phyloP scores from a whole-genome alignment of 768 basidiomycete species.

The Kwoniella dejecticola region DNA sequence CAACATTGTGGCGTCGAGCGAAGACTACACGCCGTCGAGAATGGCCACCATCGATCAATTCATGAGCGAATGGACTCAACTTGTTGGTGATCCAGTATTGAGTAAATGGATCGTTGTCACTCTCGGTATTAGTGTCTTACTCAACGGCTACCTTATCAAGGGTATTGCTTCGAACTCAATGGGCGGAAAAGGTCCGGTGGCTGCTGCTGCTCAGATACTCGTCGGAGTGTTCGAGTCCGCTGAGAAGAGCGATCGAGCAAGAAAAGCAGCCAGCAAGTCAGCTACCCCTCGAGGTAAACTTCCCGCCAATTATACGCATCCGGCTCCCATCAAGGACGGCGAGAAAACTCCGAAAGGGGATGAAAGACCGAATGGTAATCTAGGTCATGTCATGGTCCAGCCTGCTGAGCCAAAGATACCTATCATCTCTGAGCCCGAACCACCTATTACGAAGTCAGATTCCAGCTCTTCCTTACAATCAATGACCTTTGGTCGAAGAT shows the following conservation, averaged over 20 bases:
- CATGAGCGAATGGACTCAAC: constrained; percentile 83
- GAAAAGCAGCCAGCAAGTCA: constrained; percentile 35
- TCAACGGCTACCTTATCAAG: constrained; percentile 92
- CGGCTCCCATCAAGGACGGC: constrained; percentile 35
- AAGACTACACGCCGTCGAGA: constrained; percentile 35
- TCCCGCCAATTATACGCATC: constrained; percentile 29
- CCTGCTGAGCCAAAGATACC: constrained; percentile 42
- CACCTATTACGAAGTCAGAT: constrained; percentile 12
- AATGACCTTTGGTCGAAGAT: constrained; percentile 56
- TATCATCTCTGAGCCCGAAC: constrained; percentile 27
- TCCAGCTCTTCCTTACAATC: constrained; percentile 22
- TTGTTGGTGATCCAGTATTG: constrained; percentile 91
- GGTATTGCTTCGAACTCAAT: constrained; percentile 58
- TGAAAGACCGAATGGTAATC: constrained; percentile 15
- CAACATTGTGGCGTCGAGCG: constrained; percentile 38
- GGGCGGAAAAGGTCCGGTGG: constrained; percentile 56
- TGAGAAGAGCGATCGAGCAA: constrained; percentile 28
- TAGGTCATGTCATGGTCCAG: constrained; percentile 39
- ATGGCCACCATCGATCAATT: constrained; percentile 73
- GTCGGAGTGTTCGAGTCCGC: constrained; percentile 51
- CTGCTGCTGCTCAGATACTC: constrained; percentile 57
- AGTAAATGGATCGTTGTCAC: constrained; percentile 92
- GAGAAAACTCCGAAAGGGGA: constrained; percentile 48
- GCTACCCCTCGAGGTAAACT: constrained; percentile 24
- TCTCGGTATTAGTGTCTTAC: constrained; percentile 77